Conservation (phyloP, 2,329 filamentous ascomycete genomes). For the Emergomyces africanus region DNA sequence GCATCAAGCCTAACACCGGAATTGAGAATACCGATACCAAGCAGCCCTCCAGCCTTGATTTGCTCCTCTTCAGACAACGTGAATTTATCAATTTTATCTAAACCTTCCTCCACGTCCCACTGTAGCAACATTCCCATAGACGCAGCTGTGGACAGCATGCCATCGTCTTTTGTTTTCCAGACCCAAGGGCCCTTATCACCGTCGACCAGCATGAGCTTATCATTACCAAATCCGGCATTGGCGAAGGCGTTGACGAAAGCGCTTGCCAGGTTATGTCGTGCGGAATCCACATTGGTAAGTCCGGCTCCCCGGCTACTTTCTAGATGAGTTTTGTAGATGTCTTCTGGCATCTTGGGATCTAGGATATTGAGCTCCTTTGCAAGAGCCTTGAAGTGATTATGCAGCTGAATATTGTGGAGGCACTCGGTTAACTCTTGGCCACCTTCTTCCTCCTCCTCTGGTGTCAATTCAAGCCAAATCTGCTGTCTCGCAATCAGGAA, state of each 20-base stretch:
- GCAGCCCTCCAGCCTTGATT: slow-evolving; percentile 80
- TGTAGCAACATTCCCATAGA: slow-evolving; percentile 83
- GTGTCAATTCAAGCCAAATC: slow-evolving; percentile 61
- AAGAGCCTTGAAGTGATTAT: slow-evolving; percentile 85
- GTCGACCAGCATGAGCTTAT: slow-evolving; percentile 95
- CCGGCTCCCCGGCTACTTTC: slow-evolving; percentile 89
- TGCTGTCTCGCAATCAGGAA: slow-evolving; percentile 87
- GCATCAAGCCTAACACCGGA: slow-evolving; percentile 81
- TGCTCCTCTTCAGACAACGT: slow-evolving; percentile 72
- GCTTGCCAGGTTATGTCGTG: slow-evolving; percentile 87
- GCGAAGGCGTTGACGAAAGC: slow-evolving; percentile 96
- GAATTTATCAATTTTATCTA: slow-evolving; percentile 91
- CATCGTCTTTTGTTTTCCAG: slow-evolving; percentile 98
- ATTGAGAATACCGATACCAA: slow-evolving; percentile 93
- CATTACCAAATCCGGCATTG: slow-evolving; percentile 87
- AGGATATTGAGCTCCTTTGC: slow-evolving; percentile 95
- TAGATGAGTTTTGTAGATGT: slow-evolving; percentile 98
- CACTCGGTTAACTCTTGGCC: slow-evolving; percentile 68
- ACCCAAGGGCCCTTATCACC: slow-evolving; percentile 89
- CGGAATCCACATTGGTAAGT: slow-evolving; percentile 89
- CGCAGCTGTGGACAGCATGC: slow-evolving; percentile 92
- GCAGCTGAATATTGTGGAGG: slow-evolving; percentile 72
- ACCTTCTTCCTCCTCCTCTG: slow-evolving; percentile 46
- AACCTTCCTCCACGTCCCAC: slow-evolving; percentile 84
- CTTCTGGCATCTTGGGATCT: slow-evolving; percentile 91